A percentile compares a stretch with the other conserved stretches of the same genome.
These are phyloP conservation scores for Kazachstania taianensis DNA, from an alignment of 805 yeast genomes.

Conservation along the genomic window DNA sequence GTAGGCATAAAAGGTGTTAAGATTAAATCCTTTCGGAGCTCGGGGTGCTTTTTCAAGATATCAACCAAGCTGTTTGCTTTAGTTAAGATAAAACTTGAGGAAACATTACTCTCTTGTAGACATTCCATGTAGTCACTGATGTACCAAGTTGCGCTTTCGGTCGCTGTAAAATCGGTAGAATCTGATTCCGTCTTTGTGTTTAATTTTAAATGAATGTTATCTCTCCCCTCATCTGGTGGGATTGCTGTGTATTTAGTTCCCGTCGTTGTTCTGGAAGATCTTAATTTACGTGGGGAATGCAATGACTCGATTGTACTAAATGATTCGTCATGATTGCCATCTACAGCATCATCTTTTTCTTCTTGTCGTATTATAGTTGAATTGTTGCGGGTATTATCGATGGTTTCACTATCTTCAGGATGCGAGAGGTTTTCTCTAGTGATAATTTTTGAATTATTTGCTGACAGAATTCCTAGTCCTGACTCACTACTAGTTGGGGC, in stretches of 20 bases:
- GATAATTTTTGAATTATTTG: background rate
- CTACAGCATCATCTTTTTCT: no score
- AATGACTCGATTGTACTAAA: no score
- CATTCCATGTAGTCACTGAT: constrained; percentile 29
- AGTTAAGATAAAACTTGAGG: constrained; percentile 29
- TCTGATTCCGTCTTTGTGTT: background rate
- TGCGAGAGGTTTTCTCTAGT: background rate
- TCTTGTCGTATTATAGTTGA: background rate
- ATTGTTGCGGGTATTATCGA: background rate
- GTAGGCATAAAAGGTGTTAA: constrained; percentile 45
- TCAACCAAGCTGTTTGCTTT: constrained; percentile 58
- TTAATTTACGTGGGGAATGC: background rate
- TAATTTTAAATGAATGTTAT: no score
- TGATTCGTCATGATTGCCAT: no score
- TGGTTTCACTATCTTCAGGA: background rate
- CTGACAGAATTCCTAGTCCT: no score
- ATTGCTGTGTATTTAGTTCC: background rate
- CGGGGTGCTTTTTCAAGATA: constrained; percentile 46
- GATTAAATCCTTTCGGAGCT: constrained; percentile 53
- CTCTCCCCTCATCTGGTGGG: background rate
- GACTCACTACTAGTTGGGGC: no score
- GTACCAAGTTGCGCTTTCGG: constrained; percentile 29
- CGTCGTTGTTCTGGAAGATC: background rate
- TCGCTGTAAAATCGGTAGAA: background rate
- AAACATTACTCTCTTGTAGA: constrained; percentile 21